Evolutionary conservation across 1,139 yeast species (phyloP).

Genomic region (Taphrina pruni): DNA sequence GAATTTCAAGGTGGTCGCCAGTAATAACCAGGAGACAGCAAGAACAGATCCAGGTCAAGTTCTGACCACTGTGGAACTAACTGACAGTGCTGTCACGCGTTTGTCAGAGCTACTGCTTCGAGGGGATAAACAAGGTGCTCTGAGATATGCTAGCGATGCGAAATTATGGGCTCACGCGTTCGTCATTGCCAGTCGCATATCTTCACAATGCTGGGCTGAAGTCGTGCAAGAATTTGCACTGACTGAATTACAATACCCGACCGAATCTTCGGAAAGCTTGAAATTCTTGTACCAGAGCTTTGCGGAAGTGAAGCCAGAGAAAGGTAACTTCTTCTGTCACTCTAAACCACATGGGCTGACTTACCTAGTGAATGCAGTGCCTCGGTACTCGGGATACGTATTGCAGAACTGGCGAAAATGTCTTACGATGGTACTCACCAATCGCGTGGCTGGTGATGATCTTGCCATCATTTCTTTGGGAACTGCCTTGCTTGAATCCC

Average conservation of each 20-base stretch:
- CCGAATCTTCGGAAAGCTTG: constrained; percentile 57
- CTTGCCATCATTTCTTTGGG: constrained; percentile 53
- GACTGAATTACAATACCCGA: constrained; percentile 54
- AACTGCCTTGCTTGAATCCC: constrained; percentile 49
- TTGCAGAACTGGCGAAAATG: constrained; percentile 28
- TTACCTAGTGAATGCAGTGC: neutral
- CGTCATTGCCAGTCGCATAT: constrained; percentile 68
- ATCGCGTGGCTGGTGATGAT: constrained; percentile 49
- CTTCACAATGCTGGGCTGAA: constrained; percentile 66
- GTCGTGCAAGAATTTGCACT: constrained; percentile 62
- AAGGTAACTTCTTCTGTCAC: constrained; percentile 1
- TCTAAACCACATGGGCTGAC: neutral
- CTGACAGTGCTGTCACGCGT: constrained; percentile 18
- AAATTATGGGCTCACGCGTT: constrained; percentile 82
- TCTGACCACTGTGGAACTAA: constrained; percentile 5
- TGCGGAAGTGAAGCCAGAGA: constrained; percentile 58
- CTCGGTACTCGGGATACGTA: neutral
- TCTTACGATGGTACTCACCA: constrained; percentile 28
- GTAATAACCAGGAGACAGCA: neutral
- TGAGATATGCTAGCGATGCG: constrained; percentile 64
- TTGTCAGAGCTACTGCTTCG: constrained; percentile 51
- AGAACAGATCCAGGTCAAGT: constrained; percentile 6
- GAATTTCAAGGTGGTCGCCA: constrained; percentile 26
- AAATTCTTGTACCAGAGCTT: constrained; percentile 68
- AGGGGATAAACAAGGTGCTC: constrained; percentile 73